Evolutionary conservation across 2,329 filamentous ascomycete species (phyloP).

Genomic region (Stachybotrys elegans): DNA sequence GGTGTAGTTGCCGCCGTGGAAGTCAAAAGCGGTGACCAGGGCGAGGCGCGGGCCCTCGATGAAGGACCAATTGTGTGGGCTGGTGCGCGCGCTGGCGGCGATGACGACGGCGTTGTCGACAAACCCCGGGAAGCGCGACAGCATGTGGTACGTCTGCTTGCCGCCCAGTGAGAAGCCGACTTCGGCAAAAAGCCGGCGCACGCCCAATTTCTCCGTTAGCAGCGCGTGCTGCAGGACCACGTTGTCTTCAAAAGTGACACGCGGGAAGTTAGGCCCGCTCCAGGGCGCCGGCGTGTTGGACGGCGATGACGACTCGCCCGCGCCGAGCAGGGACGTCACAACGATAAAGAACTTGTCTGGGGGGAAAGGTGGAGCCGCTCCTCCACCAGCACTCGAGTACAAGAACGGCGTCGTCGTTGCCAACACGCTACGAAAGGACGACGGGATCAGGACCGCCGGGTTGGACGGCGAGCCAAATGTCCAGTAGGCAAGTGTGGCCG

Average conservation of each 20-base stretch:
- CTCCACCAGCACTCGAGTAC: no score
- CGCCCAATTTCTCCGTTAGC: constrained; percentile 27
- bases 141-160: constrained; percentile 42
- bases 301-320: constrained; percentile 41
- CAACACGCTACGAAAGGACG: no score
- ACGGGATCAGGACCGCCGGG: no score
- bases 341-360: no score
- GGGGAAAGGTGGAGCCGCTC: no score
- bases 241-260: constrained; percentile 36
- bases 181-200: constrained; percentile 31
- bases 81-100: constrained; percentile 39
- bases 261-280: no score
- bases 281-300: constrained; percentile 33
- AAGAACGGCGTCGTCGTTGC: no score
- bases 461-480: no score
- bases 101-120: constrained; percentile 34
- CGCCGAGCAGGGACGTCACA: constrained; percentile 41
- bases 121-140: constrained; percentile 35
- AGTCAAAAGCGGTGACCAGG: constrained; percentile 27
- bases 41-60: constrained; percentile 40
- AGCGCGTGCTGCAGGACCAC: constrained; percentile 35
- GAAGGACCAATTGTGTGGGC: constrained; percentile 42
- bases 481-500: no score
- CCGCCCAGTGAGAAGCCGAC: constrained; percentile 46
- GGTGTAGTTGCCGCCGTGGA: constrained; percentile 18